These are phyloP conservation scores for Metarhizium humberi DNA, from an alignment of 2,329 filamentous ascomycete species.

Conservation along the genomic window DNA sequence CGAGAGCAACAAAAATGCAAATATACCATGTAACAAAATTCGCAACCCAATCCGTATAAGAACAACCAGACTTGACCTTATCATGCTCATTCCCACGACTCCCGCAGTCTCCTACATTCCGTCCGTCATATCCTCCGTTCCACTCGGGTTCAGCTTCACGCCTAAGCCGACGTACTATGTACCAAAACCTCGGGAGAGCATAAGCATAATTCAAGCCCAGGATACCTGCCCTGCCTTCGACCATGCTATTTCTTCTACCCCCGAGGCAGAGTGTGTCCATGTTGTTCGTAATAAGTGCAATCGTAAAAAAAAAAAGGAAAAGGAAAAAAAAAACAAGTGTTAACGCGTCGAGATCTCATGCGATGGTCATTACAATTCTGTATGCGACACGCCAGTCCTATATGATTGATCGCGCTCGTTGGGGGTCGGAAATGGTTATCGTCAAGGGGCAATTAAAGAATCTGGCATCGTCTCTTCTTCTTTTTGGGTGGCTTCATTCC, in stretches of 20 bases:
- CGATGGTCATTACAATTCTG: constrained; percentile 30
- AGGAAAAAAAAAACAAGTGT: constrained; percentile 23
- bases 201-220: neutral
- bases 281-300: constrained; percentile 18
- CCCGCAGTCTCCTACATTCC: constrained; percentile 4
- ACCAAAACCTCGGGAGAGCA: constrained; percentile 6
- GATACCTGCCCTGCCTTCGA: constrained; percentile 6
- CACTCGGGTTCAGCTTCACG: neutral
- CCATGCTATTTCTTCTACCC: constrained; percentile 1
- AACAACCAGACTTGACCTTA: no score
- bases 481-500: constrained; percentile 49
- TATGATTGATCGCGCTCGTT: neutral
- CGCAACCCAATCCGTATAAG: constrained; percentile 2
- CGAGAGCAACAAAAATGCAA: neutral
- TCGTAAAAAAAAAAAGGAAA: constrained; percentile 22
- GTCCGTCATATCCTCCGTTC: neutral
- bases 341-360: constrained; percentile 11
- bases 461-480: constrained; percentile 77
- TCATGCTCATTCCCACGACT: constrained; percentile 5
- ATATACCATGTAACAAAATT: constrained; percentile 2
- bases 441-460: constrained; percentile 47
- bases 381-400: constrained; percentile 10
- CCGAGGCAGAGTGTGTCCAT: constrained; percentile 2
- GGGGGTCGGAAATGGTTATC: neutral
- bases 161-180: constrained; percentile 7